Percentiles rank a stretch among this genome's conserved stretches.
Conservation (phyloP, 352 stramenopile genomes). For the Pythium aristosporum region DNA sequence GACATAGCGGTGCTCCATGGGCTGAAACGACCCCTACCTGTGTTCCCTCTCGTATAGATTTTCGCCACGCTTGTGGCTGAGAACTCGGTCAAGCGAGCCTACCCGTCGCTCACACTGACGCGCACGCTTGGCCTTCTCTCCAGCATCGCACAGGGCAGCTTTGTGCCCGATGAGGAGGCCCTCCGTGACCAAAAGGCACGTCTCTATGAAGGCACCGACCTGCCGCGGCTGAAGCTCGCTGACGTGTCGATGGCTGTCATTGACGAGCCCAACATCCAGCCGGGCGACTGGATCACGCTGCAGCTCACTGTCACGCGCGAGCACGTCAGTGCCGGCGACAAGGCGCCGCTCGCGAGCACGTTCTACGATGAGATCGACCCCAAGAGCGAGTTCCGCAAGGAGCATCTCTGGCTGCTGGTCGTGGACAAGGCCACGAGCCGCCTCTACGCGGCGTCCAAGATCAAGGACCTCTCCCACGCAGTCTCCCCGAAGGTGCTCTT, state of each 20-base stretch:
- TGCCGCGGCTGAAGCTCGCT: slow-evolving; percentile 38
- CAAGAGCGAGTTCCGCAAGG: slow-evolving; percentile 66
- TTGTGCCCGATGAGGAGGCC: slow-evolving; percentile 60
- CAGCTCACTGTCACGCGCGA: slow-evolving; percentile 50
- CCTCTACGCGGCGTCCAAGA: slow-evolving; percentile 72
- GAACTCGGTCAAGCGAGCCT: slow-evolving; percentile 68
- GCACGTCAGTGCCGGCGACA: slow-evolving; percentile 41
- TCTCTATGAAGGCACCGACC: slow-evolving; percentile 26
- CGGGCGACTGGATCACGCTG: slow-evolving; percentile 79
- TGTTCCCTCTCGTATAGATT: slow-evolving; percentile 28
- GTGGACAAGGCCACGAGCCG: slow-evolving; percentile 56
- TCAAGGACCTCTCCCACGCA: slow-evolving; percentile 49
- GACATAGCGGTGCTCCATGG: not conserved
- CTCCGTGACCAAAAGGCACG: slow-evolving; percentile 61
- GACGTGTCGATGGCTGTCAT: slow-evolving; percentile 50
- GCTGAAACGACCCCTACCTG: not conserved
- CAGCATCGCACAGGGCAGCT: slow-evolving; percentile 65
- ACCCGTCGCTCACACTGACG: slow-evolving; percentile 48
- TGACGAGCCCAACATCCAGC: slow-evolving; percentile 68
- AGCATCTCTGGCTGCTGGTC: slow-evolving; percentile 72
- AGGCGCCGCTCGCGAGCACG: slow-evolving; percentile 54
- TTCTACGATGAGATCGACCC: slow-evolving; percentile 74
- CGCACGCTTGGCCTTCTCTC: slow-evolving; percentile 64
- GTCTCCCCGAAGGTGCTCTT: slow-evolving; percentile 60
- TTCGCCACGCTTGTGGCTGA: slow-evolving; percentile 62